Conservation (phyloP, 169 alveolate genomes). For the Neospora caninum region DNA sequence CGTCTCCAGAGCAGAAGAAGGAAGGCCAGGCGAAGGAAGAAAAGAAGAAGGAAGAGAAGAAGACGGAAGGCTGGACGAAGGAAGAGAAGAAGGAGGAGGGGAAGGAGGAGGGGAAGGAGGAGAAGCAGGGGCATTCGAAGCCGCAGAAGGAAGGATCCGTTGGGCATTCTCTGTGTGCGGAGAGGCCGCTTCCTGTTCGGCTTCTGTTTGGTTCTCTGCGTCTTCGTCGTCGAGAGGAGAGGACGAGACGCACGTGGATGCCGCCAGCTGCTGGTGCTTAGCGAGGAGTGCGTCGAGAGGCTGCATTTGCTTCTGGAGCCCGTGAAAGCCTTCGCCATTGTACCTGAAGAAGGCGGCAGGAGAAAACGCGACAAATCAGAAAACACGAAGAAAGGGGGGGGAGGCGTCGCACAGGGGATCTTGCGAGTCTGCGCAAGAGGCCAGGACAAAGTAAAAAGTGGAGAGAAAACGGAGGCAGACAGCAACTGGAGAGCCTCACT, state of each 20-base stretch:
- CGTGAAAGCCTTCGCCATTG: constrained; percentile 18
- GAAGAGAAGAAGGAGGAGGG: neutral
- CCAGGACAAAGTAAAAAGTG: no score
- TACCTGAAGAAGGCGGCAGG: neutral
- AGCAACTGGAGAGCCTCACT: no score
- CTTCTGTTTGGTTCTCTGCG: neutral
- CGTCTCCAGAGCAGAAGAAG: no score
- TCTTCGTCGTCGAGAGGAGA: neutral
- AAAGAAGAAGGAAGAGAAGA: neutral
- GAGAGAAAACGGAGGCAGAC: no score
- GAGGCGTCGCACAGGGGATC: no score
- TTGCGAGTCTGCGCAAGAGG: no score
- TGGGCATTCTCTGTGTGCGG: no score
- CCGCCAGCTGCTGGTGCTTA: neutral
- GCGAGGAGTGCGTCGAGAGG: neutral
- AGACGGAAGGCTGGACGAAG: neutral
- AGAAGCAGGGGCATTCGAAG: no score
- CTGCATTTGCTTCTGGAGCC: constrained; percentile 22
- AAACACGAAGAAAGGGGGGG: no score
- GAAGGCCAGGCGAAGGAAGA: neutral
- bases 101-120: neutral
- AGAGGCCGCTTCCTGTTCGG: no score
- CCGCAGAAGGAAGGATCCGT: no score
- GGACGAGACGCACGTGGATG: neutral
- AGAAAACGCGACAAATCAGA: no score